Base-by-base conservation (phyloP, 305 asterid genomes). In the Rubia peregrina region DNA sequence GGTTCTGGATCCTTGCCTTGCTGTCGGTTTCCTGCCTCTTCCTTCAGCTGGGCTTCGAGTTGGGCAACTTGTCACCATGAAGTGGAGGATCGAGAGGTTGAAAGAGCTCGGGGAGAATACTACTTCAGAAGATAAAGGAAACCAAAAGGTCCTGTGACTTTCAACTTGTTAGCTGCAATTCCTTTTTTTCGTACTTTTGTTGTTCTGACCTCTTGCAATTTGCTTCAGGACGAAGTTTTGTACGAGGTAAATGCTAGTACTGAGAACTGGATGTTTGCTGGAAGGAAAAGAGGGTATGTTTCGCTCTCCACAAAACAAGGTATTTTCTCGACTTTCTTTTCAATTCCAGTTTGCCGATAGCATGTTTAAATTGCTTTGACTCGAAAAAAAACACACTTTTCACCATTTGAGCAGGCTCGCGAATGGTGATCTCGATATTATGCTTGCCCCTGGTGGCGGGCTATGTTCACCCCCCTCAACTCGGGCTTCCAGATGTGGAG, bases 241-340 rank as follows among this genome's bases (percentile, higher is more conserved):
- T 94, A 87, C 69, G 99, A 94, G 83, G 90, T 94, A 70, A 86
- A 82, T 72, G 88, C 87, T 65, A 91, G 85, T 79, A 73, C 90
- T 30, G 95, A 88, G 80, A 92, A 87, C 84, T 94, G 99, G 99
- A 94, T 94, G 99, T 79, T 91, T 78, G 99, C 99, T 65, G 99
- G 99, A 77, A 84, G 97, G 75, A 94, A 91, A 83, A 80, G 95
- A 75, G 99, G 99, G 65, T 87, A 89, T 69, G 80, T 79, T 2
- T 72, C 86, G n/a, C 98, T 94, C 79, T 85, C 98, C 69, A 76
- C 85, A n/a, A 81, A 90, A 84, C 97, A 87, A 85, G 98, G 99
- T 84, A 85, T 64, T 74, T 59, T 13, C 30, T 60, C 40, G 40
- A 16, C 65, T 63, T 70, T 63, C 12, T 71, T 57, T 48, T 61